phyloP scores from a whole-genome alignment of 176 grass and related monocot genomes.

The Oryza coarctata region DNA sequence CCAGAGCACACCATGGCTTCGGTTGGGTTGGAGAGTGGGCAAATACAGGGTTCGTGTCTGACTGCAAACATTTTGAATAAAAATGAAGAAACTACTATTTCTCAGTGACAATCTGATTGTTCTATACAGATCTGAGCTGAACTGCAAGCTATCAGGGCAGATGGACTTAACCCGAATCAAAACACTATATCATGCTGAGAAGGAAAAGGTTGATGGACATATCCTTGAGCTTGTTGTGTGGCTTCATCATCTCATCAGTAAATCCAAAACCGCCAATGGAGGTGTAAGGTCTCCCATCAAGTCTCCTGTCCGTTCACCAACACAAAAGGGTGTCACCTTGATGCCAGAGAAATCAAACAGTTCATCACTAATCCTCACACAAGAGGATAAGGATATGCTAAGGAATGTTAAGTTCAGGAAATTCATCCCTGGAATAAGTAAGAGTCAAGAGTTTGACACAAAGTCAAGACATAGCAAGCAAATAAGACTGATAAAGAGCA shows the following conservation, averaged over 20 bases:
- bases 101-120: slow-evolving; percentile 11
- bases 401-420: slow-evolving; percentile 72
- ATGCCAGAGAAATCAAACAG: slow-evolving; percentile 33
- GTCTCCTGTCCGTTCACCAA: slow-evolving; percentile 72
- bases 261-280: slow-evolving; percentile 60
- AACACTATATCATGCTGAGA: slow-evolving; percentile 91
- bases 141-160: slow-evolving; percentile 56
- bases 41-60: slow-evolving; percentile 76
- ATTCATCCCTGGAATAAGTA: slow-evolving; percentile 86
- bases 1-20: slow-evolving; percentile 89
- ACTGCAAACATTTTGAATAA: slow-evolving; percentile 20
- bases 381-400: slow-evolving; percentile 92
- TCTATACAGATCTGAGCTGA: slow-evolving; percentile 61
- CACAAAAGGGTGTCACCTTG: slow-evolving; percentile 44
- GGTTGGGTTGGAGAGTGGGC: slow-evolving; percentile 99
- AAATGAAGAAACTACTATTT: slow-evolving; percentile 20
- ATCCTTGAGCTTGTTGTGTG: slow-evolving; percentile 84
- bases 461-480: slow-evolving; percentile 53
- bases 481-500: slow-evolving; percentile 88
- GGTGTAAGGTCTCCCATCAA: slow-evolving; percentile 79
- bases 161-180: slow-evolving; percentile 67
- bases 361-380: slow-evolving; percentile 61
- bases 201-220: slow-evolving; percentile 71
- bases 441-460: slow-evolving; percentile 90
- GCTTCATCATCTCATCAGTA: slow-evolving; percentile 91